These are phyloP conservation scores for Tricholoma bakamatsutake DNA, from an alignment of 768 basidiomycete species.

Conservation along the genomic window DNA sequence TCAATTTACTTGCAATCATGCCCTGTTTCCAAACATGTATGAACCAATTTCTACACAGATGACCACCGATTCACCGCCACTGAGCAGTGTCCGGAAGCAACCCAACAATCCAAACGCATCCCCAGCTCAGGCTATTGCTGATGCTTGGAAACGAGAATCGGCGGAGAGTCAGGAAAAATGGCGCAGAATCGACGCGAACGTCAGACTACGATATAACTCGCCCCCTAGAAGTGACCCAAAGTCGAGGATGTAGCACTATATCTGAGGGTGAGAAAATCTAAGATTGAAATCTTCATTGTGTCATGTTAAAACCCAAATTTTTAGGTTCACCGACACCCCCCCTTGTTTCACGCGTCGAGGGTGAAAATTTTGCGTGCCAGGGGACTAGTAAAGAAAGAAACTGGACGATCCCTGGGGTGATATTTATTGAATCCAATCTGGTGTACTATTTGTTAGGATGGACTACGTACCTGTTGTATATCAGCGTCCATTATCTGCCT, in stretches of 20 bases:
- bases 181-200: constrained; percentile 44
- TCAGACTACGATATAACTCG: constrained; percentile 43
- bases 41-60: constrained; percentile 32
- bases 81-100: constrained; percentile 27
- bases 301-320: not conserved
- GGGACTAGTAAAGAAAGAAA: not conserved
- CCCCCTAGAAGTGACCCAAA: constrained; percentile 32
- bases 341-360: not conserved
- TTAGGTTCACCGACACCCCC: not conserved
- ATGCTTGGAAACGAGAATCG: constrained; percentile 64
- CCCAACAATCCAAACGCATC: constrained; percentile 32
- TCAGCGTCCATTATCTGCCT: not conserved
- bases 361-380: not conserved
- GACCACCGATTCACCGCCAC: constrained; percentile 37
- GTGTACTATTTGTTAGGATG: constrained; percentile 9
- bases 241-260: constrained; percentile 45
- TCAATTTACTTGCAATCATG: constrained; percentile 22
- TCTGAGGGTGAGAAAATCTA: constrained; percentile 10
- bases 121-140: constrained; percentile 59
- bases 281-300: not conserved
- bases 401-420: constrained; percentile 2
- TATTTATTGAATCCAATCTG: constrained; percentile 10
- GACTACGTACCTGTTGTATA: constrained; percentile 3
- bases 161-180: constrained; percentile 53
- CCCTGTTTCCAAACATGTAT: constrained; percentile 26